Evolutionary conservation across 495 filamentous ascomycete species (phyloP).

Genomic region (Jackrogersella minutella): DNA sequence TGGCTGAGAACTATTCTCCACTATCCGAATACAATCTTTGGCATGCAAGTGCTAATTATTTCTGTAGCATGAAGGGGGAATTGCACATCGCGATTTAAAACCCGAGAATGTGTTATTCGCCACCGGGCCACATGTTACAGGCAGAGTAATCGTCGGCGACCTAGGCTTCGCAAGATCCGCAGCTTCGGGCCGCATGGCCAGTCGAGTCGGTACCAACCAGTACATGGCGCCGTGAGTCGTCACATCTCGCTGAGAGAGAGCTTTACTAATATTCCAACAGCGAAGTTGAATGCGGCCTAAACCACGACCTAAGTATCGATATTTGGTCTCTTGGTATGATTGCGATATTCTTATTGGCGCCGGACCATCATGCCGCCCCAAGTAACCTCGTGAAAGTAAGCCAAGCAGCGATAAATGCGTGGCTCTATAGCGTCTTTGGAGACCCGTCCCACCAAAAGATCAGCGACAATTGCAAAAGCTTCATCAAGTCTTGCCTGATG

Average conservation of each 20-base stretch:
- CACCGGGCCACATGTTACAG: conserved; percentile 59
- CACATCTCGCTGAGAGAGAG: too few relatives aligned
- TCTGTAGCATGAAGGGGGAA: conserved; percentile 68
- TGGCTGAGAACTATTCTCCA: background rate
- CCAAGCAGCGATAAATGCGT: conserved; percentile 36
- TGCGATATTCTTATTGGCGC: conserved; percentile 16
- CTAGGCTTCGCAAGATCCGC: conserved; percentile 69
- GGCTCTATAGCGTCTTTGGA: conserved; percentile 43
- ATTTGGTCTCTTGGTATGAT: conserved; percentile 56
- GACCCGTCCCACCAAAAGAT: conserved; percentile 51
- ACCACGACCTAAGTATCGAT: conserved; percentile 41
- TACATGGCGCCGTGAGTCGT: conserved; percentile 76
- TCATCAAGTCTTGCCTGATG: conserved; percentile 62
- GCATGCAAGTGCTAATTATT: background rate
- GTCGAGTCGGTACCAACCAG: conserved; percentile 68
- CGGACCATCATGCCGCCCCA: conserved; percentile 39
- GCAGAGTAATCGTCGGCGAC: conserved; percentile 74
- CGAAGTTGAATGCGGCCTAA: conserved; percentile 28
- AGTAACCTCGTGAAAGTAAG: conserved; percentile 36
- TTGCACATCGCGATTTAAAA: conserved; percentile 94
- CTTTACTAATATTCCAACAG: conserved; percentile 29
- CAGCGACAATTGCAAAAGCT: conserved; percentile 56
- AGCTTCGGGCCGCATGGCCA: conserved; percentile 62
- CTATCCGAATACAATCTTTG: too few relatives aligned
- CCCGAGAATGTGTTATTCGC: conserved; percentile 90